Conservation (phyloP, 257 asterid species). For the Solanum chmielewskii region DNA sequence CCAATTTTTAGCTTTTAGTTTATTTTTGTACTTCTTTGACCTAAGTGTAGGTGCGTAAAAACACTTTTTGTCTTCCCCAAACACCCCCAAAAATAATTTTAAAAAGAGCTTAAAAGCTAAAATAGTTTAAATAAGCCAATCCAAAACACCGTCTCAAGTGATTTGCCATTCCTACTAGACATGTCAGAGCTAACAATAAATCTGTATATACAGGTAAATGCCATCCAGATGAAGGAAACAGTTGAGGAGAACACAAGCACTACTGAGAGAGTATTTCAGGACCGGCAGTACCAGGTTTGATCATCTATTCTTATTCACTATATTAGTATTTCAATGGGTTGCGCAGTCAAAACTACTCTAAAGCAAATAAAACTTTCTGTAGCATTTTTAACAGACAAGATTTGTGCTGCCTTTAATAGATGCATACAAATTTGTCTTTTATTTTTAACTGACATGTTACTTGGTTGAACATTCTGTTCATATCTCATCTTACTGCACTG, state of each 20-base stretch:
- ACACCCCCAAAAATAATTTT: not conserved
- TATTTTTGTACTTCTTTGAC: not conserved
- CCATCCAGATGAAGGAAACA: slow-evolving; percentile 96
- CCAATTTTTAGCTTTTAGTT: not conserved
- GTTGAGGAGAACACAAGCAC: slow-evolving; percentile 94
- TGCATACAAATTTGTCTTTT: not conserved
- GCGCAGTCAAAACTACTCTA: not conserved
- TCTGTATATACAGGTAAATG: slow-evolving; percentile 56
- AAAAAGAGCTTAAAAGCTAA: not conserved
- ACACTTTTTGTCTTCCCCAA: not conserved
- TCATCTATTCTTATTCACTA: not conserved
- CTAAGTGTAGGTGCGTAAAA: not conserved
- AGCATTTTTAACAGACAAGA: not conserved
- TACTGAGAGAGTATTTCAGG: slow-evolving; percentile 91
- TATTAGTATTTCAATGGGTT: not conserved
- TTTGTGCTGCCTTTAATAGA: not conserved
- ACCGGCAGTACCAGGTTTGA: slow-evolving; percentile 88
- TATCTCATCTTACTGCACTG: not conserved
- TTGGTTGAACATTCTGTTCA: not conserved
- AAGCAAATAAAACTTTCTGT: not conserved
- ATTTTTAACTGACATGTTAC: not conserved
- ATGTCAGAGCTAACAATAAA: not conserved
- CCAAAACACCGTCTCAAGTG: not conserved
- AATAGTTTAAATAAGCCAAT: not conserved
- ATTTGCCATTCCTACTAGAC: not conserved